Base-by-base conservation (phyloP, 805 yeast species). In the Candida parachauliodes region DNA sequence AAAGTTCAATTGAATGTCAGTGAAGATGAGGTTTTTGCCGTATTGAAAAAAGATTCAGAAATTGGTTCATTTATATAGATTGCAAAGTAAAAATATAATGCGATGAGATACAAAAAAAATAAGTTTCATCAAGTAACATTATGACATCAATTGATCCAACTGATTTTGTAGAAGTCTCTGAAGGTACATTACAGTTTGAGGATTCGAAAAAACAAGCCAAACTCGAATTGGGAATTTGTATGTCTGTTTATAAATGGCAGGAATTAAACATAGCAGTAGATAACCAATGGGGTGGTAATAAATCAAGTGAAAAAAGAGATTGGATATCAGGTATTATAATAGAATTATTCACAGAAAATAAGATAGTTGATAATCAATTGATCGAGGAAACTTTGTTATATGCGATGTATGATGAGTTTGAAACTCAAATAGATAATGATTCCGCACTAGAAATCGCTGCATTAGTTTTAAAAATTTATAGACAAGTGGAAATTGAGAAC, bases 391-490 rank as follows among this genome's bases (percentile, higher is more conserved):
- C 95, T 12, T 65, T 93, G 42, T 66, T 84, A 36, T 83, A 84
- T 54, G 93, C 95, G 18, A 87, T 93, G 96, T 79, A 81, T 42
- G 98, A 91, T 62, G 99, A 93, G 59, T 93, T 91, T 53, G 97
- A 88, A 41, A 83, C 83, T 7, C 74, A 79, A 30, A 77, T 93
- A 29, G 97, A 93, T 51, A 95, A 91, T 55, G 95, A 87, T 49
- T 79, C 95, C 8, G 91, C 95, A 0, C 69, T 82, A 38, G 76
- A 77, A 6, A 76, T 87, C 22, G 95, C 91, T 4, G 77, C 72
- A 32, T 70, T 72, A 41, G 72, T 93, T 15, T 58, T 88, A 39
- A 72, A 75, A 37, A 54, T 80, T 14, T 91, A 87, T 63, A 74
- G 74, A 45, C 79, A 85, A 37, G 83, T 88, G 46, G 58, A 62